phyloP scores from a whole-genome alignment of 1,284 basidiomycete genomes.

The Apiotrichum veenhuisii region DNA sequence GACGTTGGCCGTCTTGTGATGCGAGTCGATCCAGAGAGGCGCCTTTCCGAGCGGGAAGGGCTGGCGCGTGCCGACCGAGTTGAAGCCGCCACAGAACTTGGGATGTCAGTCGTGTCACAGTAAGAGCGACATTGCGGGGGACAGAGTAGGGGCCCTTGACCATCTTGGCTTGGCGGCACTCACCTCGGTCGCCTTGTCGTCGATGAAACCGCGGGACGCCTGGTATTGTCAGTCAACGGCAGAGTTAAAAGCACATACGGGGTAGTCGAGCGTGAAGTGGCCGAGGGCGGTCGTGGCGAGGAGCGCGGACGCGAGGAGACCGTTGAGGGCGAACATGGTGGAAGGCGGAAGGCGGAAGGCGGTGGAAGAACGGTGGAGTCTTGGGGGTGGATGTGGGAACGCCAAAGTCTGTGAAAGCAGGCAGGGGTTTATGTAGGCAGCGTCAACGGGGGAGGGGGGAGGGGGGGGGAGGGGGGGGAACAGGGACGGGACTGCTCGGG shows the following conservation, averaged over 20 bases:
- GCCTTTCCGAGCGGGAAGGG: conserved; percentile 62
- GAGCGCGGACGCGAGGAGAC: conserved; percentile 40
- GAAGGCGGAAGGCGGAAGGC: not conserved
- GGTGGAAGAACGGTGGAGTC: too few relatives aligned
- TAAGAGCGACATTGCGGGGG: too few relatives aligned
- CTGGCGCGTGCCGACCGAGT: conserved; percentile 54
- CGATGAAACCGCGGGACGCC: conserved; percentile 62
- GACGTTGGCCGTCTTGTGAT: conserved; percentile 49
- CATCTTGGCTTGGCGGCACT: conserved; percentile 50
- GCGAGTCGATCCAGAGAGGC: conserved; percentile 35
- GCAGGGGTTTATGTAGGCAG: too few relatives aligned
- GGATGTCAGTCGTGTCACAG: not conserved
- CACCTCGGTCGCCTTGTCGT: conserved; percentile 59
- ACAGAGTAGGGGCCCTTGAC: not conserved
- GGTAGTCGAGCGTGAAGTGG: conserved; percentile 68
- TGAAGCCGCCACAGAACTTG: conserved; percentile 50
- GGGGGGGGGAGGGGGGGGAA: too few relatives aligned
- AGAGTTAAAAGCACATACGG: conserved; percentile 33
- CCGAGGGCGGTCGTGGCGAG: conserved; percentile 54
- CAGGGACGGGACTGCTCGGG: too few relatives aligned
- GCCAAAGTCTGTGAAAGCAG: too few relatives aligned
- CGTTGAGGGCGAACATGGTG: conserved; percentile 9
- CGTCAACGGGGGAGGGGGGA: too few relatives aligned
- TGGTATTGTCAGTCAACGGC: conserved; percentile 21
- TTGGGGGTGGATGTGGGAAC: too few relatives aligned